Percentiles rank a stretch among this genome's conserved stretches.
These are phyloP conservation scores for Eucalyptus marginata DNA, from an alignment of 345 rosid species.

Conservation along the genomic window DNA sequence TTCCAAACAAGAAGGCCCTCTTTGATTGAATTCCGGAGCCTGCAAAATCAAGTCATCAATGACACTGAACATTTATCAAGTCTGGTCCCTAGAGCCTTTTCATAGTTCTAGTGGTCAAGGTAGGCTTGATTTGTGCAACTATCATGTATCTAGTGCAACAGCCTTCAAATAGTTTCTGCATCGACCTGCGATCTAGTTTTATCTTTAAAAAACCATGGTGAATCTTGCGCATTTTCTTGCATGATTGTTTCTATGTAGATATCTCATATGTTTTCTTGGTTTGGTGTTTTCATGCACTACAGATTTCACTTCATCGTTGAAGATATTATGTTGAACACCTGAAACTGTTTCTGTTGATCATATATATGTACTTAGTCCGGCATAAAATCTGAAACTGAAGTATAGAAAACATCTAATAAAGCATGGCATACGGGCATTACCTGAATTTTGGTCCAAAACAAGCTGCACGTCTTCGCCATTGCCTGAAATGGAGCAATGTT, in stretches of 20 bases:
- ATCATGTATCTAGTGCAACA: not conserved
- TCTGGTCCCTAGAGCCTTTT: not conserved
- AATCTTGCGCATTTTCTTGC: not conserved
- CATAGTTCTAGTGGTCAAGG: not conserved
- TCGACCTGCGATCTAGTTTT: not conserved
- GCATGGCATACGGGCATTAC: not conserved
- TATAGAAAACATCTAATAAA: not conserved
- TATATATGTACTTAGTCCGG: not conserved
- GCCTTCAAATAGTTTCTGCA: not conserved
- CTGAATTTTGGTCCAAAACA: conserved; percentile 47
- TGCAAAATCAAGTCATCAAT: not conserved
- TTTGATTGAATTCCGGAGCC: conserved; percentile 57
- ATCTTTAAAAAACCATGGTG: not conserved
- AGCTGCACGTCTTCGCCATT: conserved; percentile 36
- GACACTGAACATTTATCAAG: not conserved
- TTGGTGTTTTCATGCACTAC: not conserved
- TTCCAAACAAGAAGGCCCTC: conserved; percentile 55
- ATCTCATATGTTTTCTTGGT: not conserved
- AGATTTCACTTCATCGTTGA: not conserved
- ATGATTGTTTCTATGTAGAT: not conserved
- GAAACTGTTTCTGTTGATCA: not conserved
- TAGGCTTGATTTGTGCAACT: not conserved
- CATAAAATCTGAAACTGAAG: not conserved
- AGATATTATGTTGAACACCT: not conserved
- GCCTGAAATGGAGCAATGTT: conserved; percentile 17